phyloP scores from a whole-genome alignment of 768 basidiomycete genomes.

The Termitomyces heimii region DNA sequence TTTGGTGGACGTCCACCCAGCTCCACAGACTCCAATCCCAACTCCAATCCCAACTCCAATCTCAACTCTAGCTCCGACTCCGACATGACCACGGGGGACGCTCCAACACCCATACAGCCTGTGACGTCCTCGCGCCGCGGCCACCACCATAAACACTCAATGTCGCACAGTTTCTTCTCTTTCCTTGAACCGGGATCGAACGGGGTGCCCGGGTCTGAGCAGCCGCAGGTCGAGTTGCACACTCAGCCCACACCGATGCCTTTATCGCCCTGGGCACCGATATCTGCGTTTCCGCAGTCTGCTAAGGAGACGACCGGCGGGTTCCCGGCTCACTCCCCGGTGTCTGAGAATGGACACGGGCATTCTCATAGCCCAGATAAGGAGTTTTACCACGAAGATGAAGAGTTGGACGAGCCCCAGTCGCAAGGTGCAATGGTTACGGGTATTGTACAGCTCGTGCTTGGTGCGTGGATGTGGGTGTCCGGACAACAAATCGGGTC shows the following conservation, averaged over 20 bases:
- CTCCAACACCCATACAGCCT: conserved; percentile 7
- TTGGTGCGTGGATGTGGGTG: conserved; percentile 82
- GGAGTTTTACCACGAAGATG: neutral
- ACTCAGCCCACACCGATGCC: conserved; percentile 57
- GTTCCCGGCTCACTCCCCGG: conserved; percentile 11
- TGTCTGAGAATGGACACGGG: conserved; percentile 10
- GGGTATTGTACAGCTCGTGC: conserved; percentile 44
- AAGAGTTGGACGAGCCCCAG: neutral
- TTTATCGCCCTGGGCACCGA: conserved; percentile 63
- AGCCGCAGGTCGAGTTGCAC: conserved; percentile 31
- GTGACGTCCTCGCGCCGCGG: conserved; percentile 48
- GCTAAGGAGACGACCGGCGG: conserved; percentile 21
- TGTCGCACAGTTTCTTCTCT: conserved; percentile 94
- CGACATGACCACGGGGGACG: neutral
- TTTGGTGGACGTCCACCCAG: conserved; percentile 52
- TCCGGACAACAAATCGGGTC: conserved; percentile 85
- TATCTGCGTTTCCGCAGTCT: conserved; percentile 32
- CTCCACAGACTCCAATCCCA: neutral
- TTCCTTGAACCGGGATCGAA: conserved; percentile 75
- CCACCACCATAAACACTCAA: conserved; percentile 90
- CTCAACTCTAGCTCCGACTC: conserved; percentile 10
- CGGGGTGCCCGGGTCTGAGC: conserved; percentile 1
- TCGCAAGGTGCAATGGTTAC: conserved; percentile 11
- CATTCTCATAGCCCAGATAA: neutral
- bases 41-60: conserved; percentile 23